These are phyloP conservation scores for Polychytrium aggregatum DNA, from an alignment of 192 early-diverging fungal genomes.

Conservation along the genomic window DNA sequence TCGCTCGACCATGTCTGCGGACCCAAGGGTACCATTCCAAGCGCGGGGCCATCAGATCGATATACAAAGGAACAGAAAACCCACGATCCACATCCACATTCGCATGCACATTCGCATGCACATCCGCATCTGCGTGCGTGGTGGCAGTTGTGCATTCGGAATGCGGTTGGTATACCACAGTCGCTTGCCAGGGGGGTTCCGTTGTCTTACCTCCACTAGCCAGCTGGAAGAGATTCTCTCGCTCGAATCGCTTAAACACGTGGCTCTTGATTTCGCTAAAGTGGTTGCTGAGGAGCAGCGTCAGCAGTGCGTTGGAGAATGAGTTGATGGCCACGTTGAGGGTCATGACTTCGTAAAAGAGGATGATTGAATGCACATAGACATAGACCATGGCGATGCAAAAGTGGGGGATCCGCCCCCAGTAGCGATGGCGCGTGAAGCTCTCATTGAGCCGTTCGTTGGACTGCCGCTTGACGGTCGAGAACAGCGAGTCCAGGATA, in stretches of 20 bases:
- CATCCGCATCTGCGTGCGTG: too few species aligned
- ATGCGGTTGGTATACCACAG: too few species aligned
- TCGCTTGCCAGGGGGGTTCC: too few species aligned
- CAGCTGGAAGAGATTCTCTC: constrained; percentile 95
- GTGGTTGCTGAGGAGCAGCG: constrained; percentile 90
- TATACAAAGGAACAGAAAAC: not conserved
- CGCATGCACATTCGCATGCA: too few species aligned
- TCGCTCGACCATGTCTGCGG: constrained; percentile 84
- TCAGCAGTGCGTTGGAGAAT: constrained; percentile 85
- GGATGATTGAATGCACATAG: constrained; percentile 74
- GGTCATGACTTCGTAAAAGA: constrained; percentile 93
- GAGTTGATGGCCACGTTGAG: constrained; percentile 94
- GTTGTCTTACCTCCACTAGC: too few species aligned
- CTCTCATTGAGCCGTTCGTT: too few species aligned
- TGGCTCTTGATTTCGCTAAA: constrained; percentile 97
- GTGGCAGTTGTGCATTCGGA: too few species aligned
- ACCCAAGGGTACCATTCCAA: too few species aligned
- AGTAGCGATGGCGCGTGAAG: constrained; percentile 9
- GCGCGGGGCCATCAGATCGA: too few species aligned
- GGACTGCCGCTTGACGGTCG: constrained; percentile 51
- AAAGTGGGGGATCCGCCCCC: constrained; percentile 46
- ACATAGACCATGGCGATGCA: constrained; percentile 74
- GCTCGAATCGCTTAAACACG: constrained; percentile 95
- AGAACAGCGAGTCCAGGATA: constrained; percentile 88
- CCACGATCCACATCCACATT: too few species aligned